Evolutionary conservation across 768 basidiomycete species (phyloP).

Genomic region (Lentinula sp.): DNA sequence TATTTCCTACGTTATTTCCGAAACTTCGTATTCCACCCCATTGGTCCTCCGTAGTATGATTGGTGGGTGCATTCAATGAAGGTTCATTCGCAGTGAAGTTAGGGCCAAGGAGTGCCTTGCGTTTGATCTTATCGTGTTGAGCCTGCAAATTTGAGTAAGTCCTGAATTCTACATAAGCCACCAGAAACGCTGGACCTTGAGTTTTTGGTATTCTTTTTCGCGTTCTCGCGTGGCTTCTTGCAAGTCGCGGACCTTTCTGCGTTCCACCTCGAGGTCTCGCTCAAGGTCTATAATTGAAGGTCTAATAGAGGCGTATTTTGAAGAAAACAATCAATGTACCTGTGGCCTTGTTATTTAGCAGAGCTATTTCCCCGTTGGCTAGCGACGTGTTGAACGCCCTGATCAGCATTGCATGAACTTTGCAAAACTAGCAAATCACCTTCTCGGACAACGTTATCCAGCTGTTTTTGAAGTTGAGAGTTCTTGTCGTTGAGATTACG

Average conservation of each 20-base stretch:
- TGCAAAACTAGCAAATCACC: slow-evolving; percentile 32
- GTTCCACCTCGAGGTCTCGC: slow-evolving; percentile 75
- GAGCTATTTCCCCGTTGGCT: slow-evolving; percentile 75
- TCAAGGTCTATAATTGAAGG: slow-evolving; percentile 51
- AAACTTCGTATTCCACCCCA: slow-evolving; percentile 14
- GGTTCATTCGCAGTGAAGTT: slow-evolving; percentile 9
- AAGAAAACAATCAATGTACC: slow-evolving; percentile 30
- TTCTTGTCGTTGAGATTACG: slow-evolving; percentile 80
- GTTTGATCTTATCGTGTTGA: slow-evolving; percentile 79
- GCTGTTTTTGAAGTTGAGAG: slow-evolving; percentile 75
- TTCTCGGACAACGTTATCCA: slow-evolving; percentile 83
- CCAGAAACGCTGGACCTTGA: slow-evolving; percentile 46
- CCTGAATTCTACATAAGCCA: not conserved
- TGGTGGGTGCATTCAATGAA: not conserved
- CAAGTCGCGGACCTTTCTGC: slow-evolving; percentile 64
- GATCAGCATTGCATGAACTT: not conserved
- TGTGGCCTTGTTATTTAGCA: slow-evolving; percentile 62
- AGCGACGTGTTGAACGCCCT: not conserved
- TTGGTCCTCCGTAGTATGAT: not conserved
- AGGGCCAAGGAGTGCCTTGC: slow-evolving; percentile 63
- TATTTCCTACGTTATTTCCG: slow-evolving; percentile 19
- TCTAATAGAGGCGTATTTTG: not conserved
- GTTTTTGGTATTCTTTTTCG: slow-evolving; percentile 84
- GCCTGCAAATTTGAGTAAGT: slow-evolving; percentile 28
- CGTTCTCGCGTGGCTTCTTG: slow-evolving; percentile 71